Evolutionary conservation across 371 early-diverging fungal genomes (phyloP).

Genomic region (Enteropsectra breve): DNA sequence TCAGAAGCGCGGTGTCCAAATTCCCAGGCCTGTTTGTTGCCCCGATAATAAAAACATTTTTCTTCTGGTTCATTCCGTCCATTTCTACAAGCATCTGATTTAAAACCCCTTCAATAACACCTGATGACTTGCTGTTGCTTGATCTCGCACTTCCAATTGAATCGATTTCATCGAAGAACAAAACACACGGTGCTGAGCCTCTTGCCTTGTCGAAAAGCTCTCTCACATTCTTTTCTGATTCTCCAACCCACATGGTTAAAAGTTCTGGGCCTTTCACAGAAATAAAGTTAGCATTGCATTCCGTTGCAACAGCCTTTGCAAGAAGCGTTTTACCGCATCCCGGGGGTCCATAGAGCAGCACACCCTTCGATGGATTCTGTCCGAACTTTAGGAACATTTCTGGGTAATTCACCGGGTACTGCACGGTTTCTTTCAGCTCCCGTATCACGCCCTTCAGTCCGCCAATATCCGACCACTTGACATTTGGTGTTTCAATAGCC

Average conservation of each 20-base stretch:
- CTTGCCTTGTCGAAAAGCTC: slow-evolving; percentile 98
- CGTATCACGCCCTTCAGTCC: slow-evolving; percentile 93
- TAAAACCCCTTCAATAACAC: slow-evolving; percentile 78
- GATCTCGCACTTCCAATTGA: slow-evolving; percentile 94
- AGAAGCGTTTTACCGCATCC: slow-evolving; percentile 99
- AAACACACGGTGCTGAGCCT: slow-evolving; percentile 95
- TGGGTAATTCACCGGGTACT: slow-evolving; percentile 98
- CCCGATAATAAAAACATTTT: slow-evolving; percentile 77
- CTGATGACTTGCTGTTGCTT: slow-evolving; percentile 74
- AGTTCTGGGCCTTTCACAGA: slow-evolving; percentile 98
- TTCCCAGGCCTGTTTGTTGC: slow-evolving; percentile 97
- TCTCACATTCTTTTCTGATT: slow-evolving; percentile 96
- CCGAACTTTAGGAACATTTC: slow-evolving; percentile 99
- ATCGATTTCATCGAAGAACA: slow-evolving; percentile 99
- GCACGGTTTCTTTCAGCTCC: slow-evolving; percentile 96
- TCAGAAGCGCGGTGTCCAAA: slow-evolving; percentile 73
- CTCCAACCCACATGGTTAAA: slow-evolving; percentile 99
- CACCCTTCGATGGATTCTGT: slow-evolving; percentile 96
- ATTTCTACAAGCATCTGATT: slow-evolving; percentile 99
- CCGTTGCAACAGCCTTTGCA: slow-evolving; percentile 99
- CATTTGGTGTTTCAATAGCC: slow-evolving; percentile 94
- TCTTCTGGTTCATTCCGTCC: slow-evolving; percentile 99
- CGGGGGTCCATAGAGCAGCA: slow-evolving; percentile 98
- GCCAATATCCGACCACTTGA: slow-evolving; percentile 95
- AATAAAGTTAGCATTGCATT: slow-evolving; percentile 99